phyloP scores from a whole-genome alignment of 129 eudicot genomes.

The Scalesia atractyloides region DNA sequence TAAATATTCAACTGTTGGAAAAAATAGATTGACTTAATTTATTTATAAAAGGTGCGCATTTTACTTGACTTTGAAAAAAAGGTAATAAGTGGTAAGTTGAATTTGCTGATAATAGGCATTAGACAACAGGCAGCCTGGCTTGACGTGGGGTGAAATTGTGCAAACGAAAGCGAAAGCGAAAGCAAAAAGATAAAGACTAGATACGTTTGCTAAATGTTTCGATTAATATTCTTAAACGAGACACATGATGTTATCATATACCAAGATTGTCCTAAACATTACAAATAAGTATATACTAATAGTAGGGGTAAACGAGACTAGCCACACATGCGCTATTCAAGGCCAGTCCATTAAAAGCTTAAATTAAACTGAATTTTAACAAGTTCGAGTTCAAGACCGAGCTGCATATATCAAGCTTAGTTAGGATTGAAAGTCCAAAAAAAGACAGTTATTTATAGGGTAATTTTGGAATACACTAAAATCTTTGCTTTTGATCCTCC shows the following conservation, averaged over 20 bases:
- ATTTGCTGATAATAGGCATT: background rate
- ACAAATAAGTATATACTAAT: no score
- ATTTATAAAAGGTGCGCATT: slow-evolving; percentile 20
- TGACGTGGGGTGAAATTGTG: background rate
- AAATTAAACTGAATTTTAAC: no score
- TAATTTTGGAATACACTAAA: no score
- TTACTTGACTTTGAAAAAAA: slow-evolving; percentile 35
- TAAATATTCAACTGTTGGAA: slow-evolving; percentile 17
- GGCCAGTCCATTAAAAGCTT: no score
- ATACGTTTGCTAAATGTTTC: background rate
- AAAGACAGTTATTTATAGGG: no score
- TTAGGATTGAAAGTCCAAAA: no score
- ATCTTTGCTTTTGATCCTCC: no score
- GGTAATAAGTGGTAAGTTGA: slow-evolving; percentile 16
- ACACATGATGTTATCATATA: background rate
- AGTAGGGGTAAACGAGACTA: no score
- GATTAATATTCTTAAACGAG: background rate
- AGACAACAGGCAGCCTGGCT: background rate
- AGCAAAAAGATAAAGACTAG: background rate
- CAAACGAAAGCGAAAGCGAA: background rate
- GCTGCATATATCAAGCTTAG: no score
- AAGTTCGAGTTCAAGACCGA: no score
- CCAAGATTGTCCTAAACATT: background rate
- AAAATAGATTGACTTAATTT: slow-evolving; percentile 17
- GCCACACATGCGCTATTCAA: no score